Conservation (phyloP, 2,329 filamentous ascomycete genomes). For the Sarocladium strictum region DNA sequence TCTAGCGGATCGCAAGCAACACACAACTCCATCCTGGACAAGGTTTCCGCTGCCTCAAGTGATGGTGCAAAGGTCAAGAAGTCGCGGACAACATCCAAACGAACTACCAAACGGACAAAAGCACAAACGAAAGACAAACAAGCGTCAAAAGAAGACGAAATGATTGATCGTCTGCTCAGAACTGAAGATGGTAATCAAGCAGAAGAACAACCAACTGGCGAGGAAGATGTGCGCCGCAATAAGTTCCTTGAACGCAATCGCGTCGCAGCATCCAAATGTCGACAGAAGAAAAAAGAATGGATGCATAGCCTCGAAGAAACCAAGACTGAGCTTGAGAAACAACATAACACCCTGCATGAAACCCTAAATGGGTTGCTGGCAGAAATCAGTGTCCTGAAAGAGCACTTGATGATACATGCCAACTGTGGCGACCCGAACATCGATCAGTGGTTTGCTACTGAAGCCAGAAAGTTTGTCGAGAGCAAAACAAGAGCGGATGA, state of each 20-base stretch:
- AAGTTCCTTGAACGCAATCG: slow-evolving; percentile 65
- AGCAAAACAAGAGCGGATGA: slow-evolving; percentile 12
- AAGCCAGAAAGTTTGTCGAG: slow-evolving; percentile 43
- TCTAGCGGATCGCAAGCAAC: background rate
- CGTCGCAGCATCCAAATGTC: slow-evolving; percentile 67
- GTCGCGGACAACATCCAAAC: background rate
- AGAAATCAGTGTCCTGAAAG: slow-evolving; percentile 43
- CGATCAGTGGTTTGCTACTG: slow-evolving; percentile 45
- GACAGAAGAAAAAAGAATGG: slow-evolving; percentile 59
- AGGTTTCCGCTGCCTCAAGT: background rate
- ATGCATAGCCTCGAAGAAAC: slow-evolving; percentile 42
- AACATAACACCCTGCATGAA: slow-evolving; percentile 35
- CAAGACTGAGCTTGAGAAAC: slow-evolving; percentile 36
- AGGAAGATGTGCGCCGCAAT: slow-evolving; percentile 26
- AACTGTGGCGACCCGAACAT: slow-evolving; percentile 48
- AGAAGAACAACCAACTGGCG: background rate
- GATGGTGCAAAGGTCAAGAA: background rate
- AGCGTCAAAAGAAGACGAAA: slow-evolving; percentile 8
- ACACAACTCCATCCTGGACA: background rate
- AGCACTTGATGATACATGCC: slow-evolving; percentile 45
- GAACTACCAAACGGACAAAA: background rate
- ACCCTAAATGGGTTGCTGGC: slow-evolving; percentile 36
- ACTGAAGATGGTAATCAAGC: slow-evolving; percentile 13
- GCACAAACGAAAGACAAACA: slow-evolving; percentile 13
- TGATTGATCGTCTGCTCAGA: slow-evolving; percentile 20